Base-by-base conservation (phyloP, 306 rosid genomes). In the Castanospermum australe region DNA sequence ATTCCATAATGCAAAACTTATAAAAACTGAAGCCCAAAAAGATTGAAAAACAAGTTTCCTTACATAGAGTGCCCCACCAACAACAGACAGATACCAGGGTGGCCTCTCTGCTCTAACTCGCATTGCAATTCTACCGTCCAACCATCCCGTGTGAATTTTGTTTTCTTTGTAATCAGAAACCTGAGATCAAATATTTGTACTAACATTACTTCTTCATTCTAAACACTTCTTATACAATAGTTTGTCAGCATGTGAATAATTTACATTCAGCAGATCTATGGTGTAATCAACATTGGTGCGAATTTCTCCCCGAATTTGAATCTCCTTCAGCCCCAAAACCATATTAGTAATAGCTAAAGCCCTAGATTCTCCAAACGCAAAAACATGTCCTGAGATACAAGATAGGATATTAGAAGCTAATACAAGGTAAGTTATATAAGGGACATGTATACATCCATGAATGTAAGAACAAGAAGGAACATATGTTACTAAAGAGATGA, bases 81-180 rank as follows among this genome's bases (percentile, higher is more conserved):
- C 97, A 47, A 95, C 98, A 63, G 99, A 95, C 64, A 95, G 86
- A 88, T 95, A 93, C 99, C 99, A 95, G 28, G 91, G 97, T 51
- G 99, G 99, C 88, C 99, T 92, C 82, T 95, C 99, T 75, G 99
- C 95, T 87, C 99, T 92, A 84, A 95, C 99, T 45, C 99, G 90
- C 99, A 95, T 95, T 6, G 98, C 99, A 79, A 95, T 95, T 91
- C 99, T 90, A 80, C 99, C 91, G 78, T 95, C 99, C 82, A 95
- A 84, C 99, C 99, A 95, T 63, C 99, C 99, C 5, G 99, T 95
- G 82, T 95, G 99, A 76, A 95, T 90, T 88, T 93, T 95, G 84
- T 95, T 95, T 2, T 95, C 99, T 87, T 91, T 92, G 87, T 93
- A 93, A 83, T 95, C 96, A 6, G 87, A 52, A 79, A 96, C 96